phyloP scores from a whole-genome alignment of 768 basidiomycete species.

The Crepidotus variabilis region DNA sequence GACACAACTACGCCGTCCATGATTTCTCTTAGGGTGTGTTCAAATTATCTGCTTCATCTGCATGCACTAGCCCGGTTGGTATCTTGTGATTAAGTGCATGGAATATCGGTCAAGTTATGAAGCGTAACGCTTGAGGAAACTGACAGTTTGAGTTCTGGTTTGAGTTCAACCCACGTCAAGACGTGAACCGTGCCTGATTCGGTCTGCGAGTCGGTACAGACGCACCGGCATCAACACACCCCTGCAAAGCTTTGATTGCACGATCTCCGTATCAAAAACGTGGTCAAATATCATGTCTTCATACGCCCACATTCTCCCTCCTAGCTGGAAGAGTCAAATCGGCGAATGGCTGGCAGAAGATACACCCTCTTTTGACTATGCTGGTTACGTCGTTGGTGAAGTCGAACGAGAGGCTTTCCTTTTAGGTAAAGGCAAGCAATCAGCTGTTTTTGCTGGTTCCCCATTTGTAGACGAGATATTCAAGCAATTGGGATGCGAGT shows the following conservation, averaged over 20 bases:
- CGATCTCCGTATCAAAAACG: slow-evolving; percentile 7
- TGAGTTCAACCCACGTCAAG: too few species aligned
- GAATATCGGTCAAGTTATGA: too few species aligned
- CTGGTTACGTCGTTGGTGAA: slow-evolving; percentile 95
- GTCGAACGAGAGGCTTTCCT: slow-evolving; percentile 81
- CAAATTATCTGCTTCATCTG: too few species aligned
- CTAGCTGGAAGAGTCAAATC: slow-evolving; percentile 86
- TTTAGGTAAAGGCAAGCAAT: slow-evolving; percentile 80
- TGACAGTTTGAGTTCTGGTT: too few species aligned
- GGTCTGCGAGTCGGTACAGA: too few species aligned
- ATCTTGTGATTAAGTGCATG: too few species aligned
- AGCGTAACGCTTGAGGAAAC: too few species aligned
- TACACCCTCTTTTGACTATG: slow-evolving; percentile 94
- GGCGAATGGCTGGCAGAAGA: slow-evolving; percentile 87
- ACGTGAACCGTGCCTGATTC: too few species aligned
- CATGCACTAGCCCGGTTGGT: too few species aligned
- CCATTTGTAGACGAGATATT: slow-evolving; percentile 97
- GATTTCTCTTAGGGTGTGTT: too few species aligned
- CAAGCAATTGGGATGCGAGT: slow-evolving; percentile 85
- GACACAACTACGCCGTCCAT: too few species aligned
- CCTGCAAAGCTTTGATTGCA: neutral
- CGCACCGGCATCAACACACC: neutral
- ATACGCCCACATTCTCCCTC: slow-evolving; percentile 78
- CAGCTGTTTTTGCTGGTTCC: slow-evolving; percentile 84
- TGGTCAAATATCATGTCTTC: slow-evolving; percentile 29